A percentile compares a stretch with the other conserved stretches of the same genome.
Conservation (phyloP, 2,329 filamentous ascomycete species). For the Exutisphaerella laricina region DNA sequence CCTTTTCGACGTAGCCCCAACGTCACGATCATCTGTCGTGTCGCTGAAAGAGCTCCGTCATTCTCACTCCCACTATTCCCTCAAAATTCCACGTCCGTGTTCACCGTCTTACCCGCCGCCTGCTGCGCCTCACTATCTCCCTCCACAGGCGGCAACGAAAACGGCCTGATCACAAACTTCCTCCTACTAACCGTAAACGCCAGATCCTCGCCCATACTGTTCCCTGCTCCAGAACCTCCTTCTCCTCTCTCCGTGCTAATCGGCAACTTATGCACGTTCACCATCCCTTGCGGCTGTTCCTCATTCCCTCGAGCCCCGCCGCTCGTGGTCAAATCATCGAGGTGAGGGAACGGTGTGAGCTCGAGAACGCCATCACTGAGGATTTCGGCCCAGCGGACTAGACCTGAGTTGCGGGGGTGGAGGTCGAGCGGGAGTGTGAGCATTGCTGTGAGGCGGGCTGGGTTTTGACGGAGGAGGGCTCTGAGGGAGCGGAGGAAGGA, state of each 20-base stretch:
- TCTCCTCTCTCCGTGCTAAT: slow-evolving; percentile 85
- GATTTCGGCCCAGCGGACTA: slow-evolving; percentile 80
- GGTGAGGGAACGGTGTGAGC: slow-evolving; percentile 67
- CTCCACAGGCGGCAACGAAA: slow-evolving; percentile 80
- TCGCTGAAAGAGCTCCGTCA: no score
- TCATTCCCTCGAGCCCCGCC: slow-evolving; percentile 54
- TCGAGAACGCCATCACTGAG: slow-evolving; percentile 82
- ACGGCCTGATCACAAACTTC: slow-evolving; percentile 80
- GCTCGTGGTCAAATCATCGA: slow-evolving; percentile 36
- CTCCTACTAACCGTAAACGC: slow-evolving; percentile 82
- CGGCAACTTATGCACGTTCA: slow-evolving; percentile 77
- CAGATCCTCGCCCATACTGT: slow-evolving; percentile 70
- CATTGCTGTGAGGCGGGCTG: slow-evolving; percentile 62
- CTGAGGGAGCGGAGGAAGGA: slow-evolving; percentile 76
- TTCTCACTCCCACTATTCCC: neutral
- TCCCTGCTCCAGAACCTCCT: slow-evolving; percentile 59
- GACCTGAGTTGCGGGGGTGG: slow-evolving; percentile 66
- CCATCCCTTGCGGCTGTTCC: slow-evolving; percentile 77
- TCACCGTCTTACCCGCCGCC: slow-evolving; percentile 42
- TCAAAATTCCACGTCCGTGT: slow-evolving; percentile 73
- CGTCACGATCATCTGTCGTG: no score
- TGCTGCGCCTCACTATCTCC: slow-evolving; percentile 63
- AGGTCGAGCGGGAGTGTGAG: slow-evolving; percentile 74
- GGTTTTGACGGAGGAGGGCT: slow-evolving; percentile 64
- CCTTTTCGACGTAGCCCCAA: no score